Evolutionary conservation across 2,329 filamentous ascomycete genomes (phyloP).

Genomic region (Paraphaeosphaeria minitans): DNA sequence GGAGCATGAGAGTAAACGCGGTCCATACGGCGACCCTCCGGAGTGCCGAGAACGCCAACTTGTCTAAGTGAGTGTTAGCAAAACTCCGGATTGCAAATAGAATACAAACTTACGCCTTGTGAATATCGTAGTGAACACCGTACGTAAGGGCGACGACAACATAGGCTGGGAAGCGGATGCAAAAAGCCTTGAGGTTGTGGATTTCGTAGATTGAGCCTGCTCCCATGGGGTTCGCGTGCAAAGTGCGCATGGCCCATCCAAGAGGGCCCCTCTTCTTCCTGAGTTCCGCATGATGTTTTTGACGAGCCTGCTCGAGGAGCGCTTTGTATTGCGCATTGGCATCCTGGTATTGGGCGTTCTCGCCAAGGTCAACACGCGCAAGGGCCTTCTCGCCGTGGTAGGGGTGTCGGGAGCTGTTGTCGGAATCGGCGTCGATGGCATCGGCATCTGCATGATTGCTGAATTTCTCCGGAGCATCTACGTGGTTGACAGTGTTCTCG

Average conservation of each 20-base stretch:
- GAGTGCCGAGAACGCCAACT: conserved; percentile 68
- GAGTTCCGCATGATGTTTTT: conserved; percentile 61
- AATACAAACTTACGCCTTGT: conserved; percentile 65
- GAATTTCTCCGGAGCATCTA: conserved; percentile 21
- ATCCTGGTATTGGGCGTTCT: conserved; percentile 41
- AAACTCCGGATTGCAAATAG: no score
- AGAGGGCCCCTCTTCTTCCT: conserved; percentile 67
- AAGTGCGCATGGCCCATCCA: conserved; percentile 81
- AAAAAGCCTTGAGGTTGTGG: conserved; percentile 51
- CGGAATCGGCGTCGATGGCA: conserved; percentile 12
- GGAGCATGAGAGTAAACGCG: conserved; percentile 62
- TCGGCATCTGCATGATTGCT: conserved; percentile 35
- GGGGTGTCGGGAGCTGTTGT: conserved; percentile 13
- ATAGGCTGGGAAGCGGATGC: conserved; percentile 71
- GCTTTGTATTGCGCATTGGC: conserved; percentile 3
- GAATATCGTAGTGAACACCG: conserved; percentile 81
- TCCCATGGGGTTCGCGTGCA: conserved; percentile 75
- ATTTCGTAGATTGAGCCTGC: conserved; percentile 73
- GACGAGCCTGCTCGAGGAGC: neutral
- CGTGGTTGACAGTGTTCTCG: neutral
- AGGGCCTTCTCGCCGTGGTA: conserved; percentile 40
- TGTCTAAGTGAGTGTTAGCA: neutral
- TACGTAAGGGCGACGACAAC: conserved; percentile 69
- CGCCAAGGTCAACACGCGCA: conserved; percentile 55
- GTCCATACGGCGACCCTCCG: conserved; percentile 73